Evolutionary conservation across 129 eudicot species (phyloP), one percentile per base, ranked within the genome.

Genomic region (Pseudognaphalium luteoalbum): DNA sequence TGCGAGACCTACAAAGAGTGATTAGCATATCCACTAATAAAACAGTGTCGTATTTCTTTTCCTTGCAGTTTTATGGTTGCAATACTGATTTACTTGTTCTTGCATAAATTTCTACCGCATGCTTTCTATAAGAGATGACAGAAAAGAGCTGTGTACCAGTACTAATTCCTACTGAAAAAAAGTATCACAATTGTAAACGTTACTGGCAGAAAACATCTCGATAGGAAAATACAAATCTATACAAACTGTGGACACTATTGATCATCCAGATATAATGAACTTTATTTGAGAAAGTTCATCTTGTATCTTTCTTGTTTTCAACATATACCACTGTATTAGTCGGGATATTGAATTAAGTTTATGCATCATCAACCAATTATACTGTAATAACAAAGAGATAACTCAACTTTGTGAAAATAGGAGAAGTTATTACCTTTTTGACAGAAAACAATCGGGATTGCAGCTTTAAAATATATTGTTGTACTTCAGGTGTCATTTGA

Each of bases 371-470:
- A 29, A 29, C 25, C 10, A 32, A 14, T 25, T 16, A 41, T 42
- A 39, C 30, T 32, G n/a, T 41, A 65, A 8, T 22, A 25, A 56
- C 11, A 32, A 73, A 21, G 21, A 68, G 37, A 22, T 50, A 4
- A 10, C 12, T 28, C 14, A 71, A 22, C 15, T 17, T 32, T 25
- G 6, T 20, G n/a, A 29, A 58, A 28, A 19, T 58, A 7, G 8
- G 22, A 7, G 10, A 58, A 25, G 66, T 25, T 60, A 52, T 60
- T 86, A 89, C 98, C 97, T 88, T 94, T 76, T 83, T 87, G 82
- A 85, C 93, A 72, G 96, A 91, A 76, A 90, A 85, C 79, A 94
- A 81, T 66, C 87, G 88, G 78, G 97, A 94, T 73, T 86, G 98
- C 84, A 94, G 82, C 47, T 86, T 83, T 47, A 78, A 70, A 59